phyloP scores from a whole-genome alignment of 2,329 filamentous ascomycete species.

The Fusarium sp. region DNA sequence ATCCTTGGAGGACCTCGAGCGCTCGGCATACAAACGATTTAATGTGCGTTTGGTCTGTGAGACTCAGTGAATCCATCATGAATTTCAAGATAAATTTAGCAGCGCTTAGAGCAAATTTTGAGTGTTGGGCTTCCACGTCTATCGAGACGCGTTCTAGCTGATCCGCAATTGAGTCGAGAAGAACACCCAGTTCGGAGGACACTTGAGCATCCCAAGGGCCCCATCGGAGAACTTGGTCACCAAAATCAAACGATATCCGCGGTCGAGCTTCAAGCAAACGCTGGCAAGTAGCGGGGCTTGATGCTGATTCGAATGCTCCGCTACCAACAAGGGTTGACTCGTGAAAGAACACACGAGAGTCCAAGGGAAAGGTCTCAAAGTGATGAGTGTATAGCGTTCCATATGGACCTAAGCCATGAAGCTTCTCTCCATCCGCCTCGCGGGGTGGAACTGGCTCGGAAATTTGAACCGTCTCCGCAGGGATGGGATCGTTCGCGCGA shows the following conservation, averaged over 20 bases:
- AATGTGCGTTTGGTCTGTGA: conserved; percentile 48
- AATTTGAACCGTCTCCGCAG: conserved; percentile 8
- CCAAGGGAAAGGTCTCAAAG: conserved; percentile 69
- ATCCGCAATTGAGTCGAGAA: conserved; percentile 67
- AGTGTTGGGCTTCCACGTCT: conserved; percentile 6
- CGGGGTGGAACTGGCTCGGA: conserved; percentile 13
- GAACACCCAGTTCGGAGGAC: conserved; percentile 69
- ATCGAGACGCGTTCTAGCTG: conserved; percentile 45
- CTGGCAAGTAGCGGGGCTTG: conserved; percentile 45
- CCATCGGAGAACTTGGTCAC: conserved; percentile 62
- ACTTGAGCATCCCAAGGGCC: conserved; percentile 64
- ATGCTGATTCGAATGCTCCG: conserved; percentile 56
- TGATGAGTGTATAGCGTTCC: conserved; percentile 69
- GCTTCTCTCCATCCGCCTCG: conserved; percentile 40
- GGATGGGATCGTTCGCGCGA: conserved; percentile 63
- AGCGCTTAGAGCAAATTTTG: conserved; percentile 42
- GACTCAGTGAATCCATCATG: conserved; percentile 54
- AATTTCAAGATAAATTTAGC: conserved; percentile 60
- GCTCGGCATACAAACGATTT: conserved; percentile 56
- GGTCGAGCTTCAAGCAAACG: conserved; percentile 46
- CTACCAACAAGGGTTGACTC: conserved; percentile 66
- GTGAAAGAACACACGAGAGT: conserved; percentile 66
- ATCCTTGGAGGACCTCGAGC: conserved; percentile 54
- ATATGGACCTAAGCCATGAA: conserved; percentile 67
- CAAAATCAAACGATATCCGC: conserved; percentile 56